Base-by-base conservation (phyloP, 2,329 filamentous ascomycete genomes). In the Epichloe baconii region DNA sequence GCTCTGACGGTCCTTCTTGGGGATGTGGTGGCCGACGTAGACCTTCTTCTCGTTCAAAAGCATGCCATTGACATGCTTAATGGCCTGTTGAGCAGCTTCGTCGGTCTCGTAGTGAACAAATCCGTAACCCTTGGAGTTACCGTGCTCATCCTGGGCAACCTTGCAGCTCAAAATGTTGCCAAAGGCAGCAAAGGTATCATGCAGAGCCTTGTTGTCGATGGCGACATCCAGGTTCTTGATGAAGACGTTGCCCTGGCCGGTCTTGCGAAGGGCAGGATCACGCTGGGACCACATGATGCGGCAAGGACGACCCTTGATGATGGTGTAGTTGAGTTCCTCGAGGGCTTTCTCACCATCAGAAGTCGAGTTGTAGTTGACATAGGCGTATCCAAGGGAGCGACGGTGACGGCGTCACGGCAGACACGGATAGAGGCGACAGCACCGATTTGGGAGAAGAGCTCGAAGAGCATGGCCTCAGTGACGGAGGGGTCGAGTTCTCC, bases 271-370 rank as follows among this genome's bases (percentile, higher is more conserved):
- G 69, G 91, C 91, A 59, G 93, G 93, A 73, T 98, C 93, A 71
- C 93, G 93, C 81, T 98, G 93, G 59, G 93, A 98, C 93, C 93
- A 98, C 93, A 98, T 98, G 76, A 98, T 98, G 67, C 93, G 91
- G 86, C 93, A 98, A 55, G 93, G 91, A 68, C 87, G 89, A 64
- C 90, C 90, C 82, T 97, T 97, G 78, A 98, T 97, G 64, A 96
- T 78, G 57, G 93, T 98, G 79, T 98, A 98, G 83, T 98, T 98
- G 63, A 98, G 82, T 75, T 98, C 93, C 76, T 98, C 93, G 55
- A 98, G 84, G 64, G 93, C 93, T 74, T 95, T 94, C 79, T 98
- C 93, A 64, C 93, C 93, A 69, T 98, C 93, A 56, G 82, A 71
- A 56, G 90, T 95, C 71, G 88, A 91, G 79, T 97, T 98, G 83